phyloP scores from a whole-genome alignment of 2,329 filamentous ascomycete genomes.

The Ustilaginoidea virens region DNA sequence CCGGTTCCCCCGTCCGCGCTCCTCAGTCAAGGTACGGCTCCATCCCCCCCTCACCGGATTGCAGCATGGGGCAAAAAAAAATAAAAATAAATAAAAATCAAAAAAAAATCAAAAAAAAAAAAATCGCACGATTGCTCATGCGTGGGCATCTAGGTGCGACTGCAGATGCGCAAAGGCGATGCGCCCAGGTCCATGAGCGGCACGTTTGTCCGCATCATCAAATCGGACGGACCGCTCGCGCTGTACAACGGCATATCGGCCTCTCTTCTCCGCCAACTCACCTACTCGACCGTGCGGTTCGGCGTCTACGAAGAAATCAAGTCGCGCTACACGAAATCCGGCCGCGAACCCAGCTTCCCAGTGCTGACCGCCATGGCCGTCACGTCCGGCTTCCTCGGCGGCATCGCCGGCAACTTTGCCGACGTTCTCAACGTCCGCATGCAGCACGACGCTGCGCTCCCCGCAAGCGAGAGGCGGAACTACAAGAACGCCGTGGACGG shows the following conservation, averaged over 20 bases:
- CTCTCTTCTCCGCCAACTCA: conserved; percentile 81
- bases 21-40: conserved; percentile 7
- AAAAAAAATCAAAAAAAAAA: not conserved
- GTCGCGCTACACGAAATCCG: conserved; percentile 36
- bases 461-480: conserved; percentile 58
- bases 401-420: conserved; percentile 81
- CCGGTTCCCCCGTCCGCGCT: too few relatives aligned
- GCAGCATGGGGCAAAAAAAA: not conserved
- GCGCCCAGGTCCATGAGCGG: conserved; percentile 68
- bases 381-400: conserved; percentile 73
- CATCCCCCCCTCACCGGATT: not conserved
- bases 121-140: not conserved
- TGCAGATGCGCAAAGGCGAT: conserved; percentile 69
- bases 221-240: conserved; percentile 58
- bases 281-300: conserved; percentile 93
- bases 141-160: conserved; percentile 47
- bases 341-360: conserved; percentile 47
- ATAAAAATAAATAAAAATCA: not conserved
- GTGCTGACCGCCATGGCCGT: conserved; percentile 73
- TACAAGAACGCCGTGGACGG: conserved; percentile 85
- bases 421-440: conserved; percentile 97
- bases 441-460: conserved; percentile 81
- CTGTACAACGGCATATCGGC: conserved; percentile 88
- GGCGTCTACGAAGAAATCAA: conserved; percentile 94
- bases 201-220: conserved; percentile 71